Evolutionary conservation across 768 basidiomycete species (phyloP), one percentile per base, ranked within the genome.

Genomic region (Plicaturopsis crispa): DNA sequence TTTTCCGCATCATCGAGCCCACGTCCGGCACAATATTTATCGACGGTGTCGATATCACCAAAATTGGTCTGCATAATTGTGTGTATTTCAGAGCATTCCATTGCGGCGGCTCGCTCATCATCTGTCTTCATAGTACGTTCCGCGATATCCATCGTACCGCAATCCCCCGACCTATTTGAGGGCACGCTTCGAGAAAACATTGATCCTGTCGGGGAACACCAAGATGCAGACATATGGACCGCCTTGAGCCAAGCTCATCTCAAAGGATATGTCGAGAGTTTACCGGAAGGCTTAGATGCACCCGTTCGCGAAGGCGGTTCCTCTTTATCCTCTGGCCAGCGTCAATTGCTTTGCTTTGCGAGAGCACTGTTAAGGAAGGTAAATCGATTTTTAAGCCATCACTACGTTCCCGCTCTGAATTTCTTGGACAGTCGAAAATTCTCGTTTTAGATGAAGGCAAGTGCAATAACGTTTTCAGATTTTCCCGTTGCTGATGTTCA

Each of bases 371-470:
- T 94, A 40, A 70, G 84, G 39, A 84, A 87, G 67, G 80, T 78
- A 47, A 34, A 57, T 37, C 10, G 23, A 17, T 20, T 14, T 40
- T 20, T 6, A 24, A 24, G 36, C n/a, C 26, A 18, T 6, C 12
- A 11, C 4, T 14, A 13, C n/a, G 23, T 38, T 6, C 12, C n/a
- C n/a, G n/a, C n/a, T n/a, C n/a, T n/a, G n/a, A n/a, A n/a, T n/a
- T n/a, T n/a, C n/a, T n/a, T n/a, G n/a, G 19, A 24, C 42, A 84
- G 76, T 78, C 86, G 13, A 92, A 82, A 59, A 82, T 96, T 24
- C 67, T 97, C 5, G 87, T 96, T 1, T 66, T 97, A n/a, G 93
- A 96, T 52, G 93, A 97, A 75, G 87, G 84, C 76, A 50, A 46
- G 49, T 48, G 17, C 8, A 24, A 13, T 30, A 24, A n/a, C n/a